Evolutionary conservation across 441 rosid genomes (phyloP).

Genomic region (Syzygium malaccense): DNA sequence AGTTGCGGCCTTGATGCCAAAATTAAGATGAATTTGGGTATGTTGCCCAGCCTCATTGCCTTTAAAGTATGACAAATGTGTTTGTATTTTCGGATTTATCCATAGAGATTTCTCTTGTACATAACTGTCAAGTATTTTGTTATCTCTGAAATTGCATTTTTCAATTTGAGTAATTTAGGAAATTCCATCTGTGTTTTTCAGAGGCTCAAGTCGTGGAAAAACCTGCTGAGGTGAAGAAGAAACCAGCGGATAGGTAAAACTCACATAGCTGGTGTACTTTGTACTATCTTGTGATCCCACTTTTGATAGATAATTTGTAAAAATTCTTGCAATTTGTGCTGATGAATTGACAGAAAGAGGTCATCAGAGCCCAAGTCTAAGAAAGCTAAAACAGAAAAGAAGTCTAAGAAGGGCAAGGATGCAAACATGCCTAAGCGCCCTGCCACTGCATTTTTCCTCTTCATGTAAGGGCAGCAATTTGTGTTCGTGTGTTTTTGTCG

Average conservation of each 20-base stretch:
- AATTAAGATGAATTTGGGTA: slow-evolving; percentile 74
- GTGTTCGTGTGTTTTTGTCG: not conserved
- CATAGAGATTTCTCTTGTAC: not conserved
- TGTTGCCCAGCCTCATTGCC: not conserved
- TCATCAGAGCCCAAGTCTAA: slow-evolving; percentile 60
- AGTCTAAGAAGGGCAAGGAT: slow-evolving; percentile 32
- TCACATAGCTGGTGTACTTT: not conserved
- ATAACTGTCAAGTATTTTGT: not conserved
- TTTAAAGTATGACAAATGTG: not conserved
- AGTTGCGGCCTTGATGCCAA: slow-evolving; percentile 84
- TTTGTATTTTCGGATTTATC: not conserved
- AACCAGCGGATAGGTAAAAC: slow-evolving; percentile 51
- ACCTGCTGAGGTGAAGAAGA: slow-evolving; percentile 49
- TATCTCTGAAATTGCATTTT: not conserved
- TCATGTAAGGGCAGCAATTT: slow-evolving; percentile 34
- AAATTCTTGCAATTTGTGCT: not conserved
- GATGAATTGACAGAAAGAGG: slow-evolving; percentile 45
- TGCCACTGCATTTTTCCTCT: slow-evolving; percentile 76
- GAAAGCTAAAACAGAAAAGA: slow-evolving; percentile 33
- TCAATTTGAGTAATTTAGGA: not conserved
- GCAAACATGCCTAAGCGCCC: slow-evolving; percentile 70
- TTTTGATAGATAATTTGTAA: not conserved
- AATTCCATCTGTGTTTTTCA: not conserved
- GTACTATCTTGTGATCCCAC: not conserved
- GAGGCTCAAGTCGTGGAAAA: slow-evolving; percentile 74